phyloP scores from a whole-genome alignment of 345 rosid genomes.

The Mangifera indica region DNA sequence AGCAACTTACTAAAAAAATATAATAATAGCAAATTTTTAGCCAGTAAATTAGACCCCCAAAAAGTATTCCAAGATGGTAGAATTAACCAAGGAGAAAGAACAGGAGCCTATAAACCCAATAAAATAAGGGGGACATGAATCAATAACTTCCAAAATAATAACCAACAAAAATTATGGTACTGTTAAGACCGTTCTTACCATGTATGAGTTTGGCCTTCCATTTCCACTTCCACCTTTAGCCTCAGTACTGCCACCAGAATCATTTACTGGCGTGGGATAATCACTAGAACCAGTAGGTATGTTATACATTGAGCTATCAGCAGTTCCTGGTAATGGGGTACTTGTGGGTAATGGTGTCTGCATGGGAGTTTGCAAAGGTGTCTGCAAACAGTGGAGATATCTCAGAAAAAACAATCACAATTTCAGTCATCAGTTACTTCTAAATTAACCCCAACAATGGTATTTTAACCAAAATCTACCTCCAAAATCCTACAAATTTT shows the following conservation, averaged over 20 bases:
- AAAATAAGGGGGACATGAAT: background rate
- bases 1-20: conserved; percentile 1
- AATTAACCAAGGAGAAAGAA: background rate
- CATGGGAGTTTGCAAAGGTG: conserved; percentile 82
- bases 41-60: background rate
- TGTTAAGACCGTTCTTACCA: conserved; percentile 47
- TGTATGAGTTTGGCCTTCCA: conserved; percentile 80
- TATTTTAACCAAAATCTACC: background rate
- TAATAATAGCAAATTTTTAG: background rate
- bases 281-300: conserved; percentile 86
- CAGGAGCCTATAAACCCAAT: background rate
- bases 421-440: conserved; percentile 3
- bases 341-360: conserved; percentile 73
- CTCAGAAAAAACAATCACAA: conserved; percentile 17
- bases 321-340: conserved; percentile 45
- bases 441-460: background rate
- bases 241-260: conserved; percentile 56
- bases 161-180: background rate
- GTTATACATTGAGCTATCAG: conserved; percentile 81
- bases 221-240: conserved; percentile 72
- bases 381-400: conserved; percentile 40
- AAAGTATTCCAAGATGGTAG: background rate
- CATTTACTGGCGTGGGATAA: conserved; percentile 77
- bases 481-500: background rate
- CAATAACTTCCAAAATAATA: background rate